phyloP scores from a whole-genome alignment of 768 basidiomycete species.

The Boletus vermiculosoides region DNA sequence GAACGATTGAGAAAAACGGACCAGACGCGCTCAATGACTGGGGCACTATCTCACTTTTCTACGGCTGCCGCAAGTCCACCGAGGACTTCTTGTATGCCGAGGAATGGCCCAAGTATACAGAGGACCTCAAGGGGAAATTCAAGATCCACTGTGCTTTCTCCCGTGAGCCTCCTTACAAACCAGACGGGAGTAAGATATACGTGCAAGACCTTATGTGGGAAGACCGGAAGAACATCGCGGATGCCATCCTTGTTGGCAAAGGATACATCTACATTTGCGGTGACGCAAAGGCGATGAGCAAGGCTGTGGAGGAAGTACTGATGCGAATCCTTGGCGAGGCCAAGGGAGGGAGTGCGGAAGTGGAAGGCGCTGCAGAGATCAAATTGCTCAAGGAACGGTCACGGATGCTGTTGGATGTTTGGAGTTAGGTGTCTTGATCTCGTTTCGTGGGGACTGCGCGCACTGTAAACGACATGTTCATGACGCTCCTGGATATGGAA shows the following conservation, averaged over 20 bases:
- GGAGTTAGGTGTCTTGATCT: conserved; percentile 52
- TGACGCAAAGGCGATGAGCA: conserved; percentile 95
- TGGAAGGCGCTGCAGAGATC: conserved; percentile 87
- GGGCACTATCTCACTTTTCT: conserved; percentile 94
- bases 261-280: conserved; percentile 98
- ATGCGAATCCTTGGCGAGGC: conserved; percentile 85
- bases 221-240: conserved; percentile 75
- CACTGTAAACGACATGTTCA: conserved; percentile 7
- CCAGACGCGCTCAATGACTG: conserved; percentile 91
- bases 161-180: conserved; percentile 78
- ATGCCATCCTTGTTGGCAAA: conserved; percentile 89
- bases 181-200: conserved; percentile 94
- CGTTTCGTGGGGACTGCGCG: not conserved
- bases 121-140: conserved; percentile 91
- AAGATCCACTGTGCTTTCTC: conserved; percentile 88
- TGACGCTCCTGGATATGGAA: conserved; percentile 9
- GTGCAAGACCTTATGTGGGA: conserved; percentile 98
- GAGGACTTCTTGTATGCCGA: conserved; percentile 95
- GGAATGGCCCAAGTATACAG: conserved; percentile 88
- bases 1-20: conserved; percentile 94
- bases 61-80: conserved; percentile 86
- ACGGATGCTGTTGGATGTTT: conserved; percentile 82
- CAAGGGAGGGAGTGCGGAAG: conserved; percentile 85
- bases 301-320: conserved; percentile 89
- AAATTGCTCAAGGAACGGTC: conserved; percentile 96